These are phyloP conservation scores for Calonectria leucothoes DNA, from an alignment of 2,329 filamentous ascomycete genomes.

Conservation along the genomic window DNA sequence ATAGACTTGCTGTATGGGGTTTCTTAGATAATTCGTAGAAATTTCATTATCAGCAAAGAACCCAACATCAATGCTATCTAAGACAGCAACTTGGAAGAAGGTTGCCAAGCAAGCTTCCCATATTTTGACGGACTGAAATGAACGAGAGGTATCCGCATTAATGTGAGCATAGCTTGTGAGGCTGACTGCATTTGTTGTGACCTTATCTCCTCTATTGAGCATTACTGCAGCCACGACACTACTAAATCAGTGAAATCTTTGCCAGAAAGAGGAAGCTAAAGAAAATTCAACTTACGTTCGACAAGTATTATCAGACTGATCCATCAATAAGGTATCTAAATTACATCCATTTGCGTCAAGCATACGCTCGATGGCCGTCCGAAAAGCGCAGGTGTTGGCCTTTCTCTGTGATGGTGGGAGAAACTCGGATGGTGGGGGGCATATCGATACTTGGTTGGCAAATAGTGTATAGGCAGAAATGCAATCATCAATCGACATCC, in stretches of 20 bases:
- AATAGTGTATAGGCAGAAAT: background rate
- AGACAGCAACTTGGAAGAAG: background rate
- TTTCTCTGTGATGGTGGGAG: background rate
- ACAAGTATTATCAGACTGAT: background rate
- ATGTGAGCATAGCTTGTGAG: background rate
- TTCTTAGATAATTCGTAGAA: constrained; percentile 32
- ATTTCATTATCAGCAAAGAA: constrained; percentile 24
- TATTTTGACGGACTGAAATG: background rate
- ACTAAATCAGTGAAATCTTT: background rate
- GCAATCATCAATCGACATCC: constrained; percentile 50
- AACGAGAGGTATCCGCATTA: background rate
- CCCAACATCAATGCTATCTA: constrained; percentile 40
- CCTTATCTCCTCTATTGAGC: background rate
- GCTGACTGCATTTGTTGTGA: background rate
- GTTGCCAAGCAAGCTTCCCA: background rate
- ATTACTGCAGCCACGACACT: constrained; percentile 45
- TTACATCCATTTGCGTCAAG: background rate
- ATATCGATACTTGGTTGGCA: background rate
- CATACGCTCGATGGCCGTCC: background rate
- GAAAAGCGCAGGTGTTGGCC: background rate
- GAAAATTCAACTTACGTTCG: background rate
- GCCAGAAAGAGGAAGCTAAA: background rate
- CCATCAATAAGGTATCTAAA: background rate
- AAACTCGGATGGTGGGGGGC: background rate
- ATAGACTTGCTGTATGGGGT: background rate